Evolutionary conservation across 1,139 yeast genomes (phyloP).

Genomic region (Geotrichum klebahnii): DNA sequence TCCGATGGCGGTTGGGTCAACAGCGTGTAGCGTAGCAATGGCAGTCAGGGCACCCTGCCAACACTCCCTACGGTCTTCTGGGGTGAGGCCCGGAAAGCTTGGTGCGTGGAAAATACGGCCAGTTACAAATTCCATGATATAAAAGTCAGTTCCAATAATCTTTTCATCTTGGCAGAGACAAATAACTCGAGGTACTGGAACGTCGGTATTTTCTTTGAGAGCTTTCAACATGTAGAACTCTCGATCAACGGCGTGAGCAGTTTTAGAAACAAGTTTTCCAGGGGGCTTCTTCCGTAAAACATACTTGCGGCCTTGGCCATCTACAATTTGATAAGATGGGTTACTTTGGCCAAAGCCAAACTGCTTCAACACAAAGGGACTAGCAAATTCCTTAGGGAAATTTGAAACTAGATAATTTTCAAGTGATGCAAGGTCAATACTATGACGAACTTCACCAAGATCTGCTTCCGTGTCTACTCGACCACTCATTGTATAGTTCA

Average conservation of each 20-base stretch:
- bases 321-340: constrained; percentile 56
- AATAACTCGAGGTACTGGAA: constrained; percentile 62
- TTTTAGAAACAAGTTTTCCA: constrained; percentile 53
- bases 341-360: constrained; percentile 65
- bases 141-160: constrained; percentile 70
- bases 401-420: constrained; percentile 30
- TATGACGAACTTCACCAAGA: constrained; percentile 40
- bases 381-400: constrained; percentile 21
- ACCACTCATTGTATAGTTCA: neutral
- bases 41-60: constrained; percentile 56
- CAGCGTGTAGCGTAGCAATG: constrained; percentile 50
- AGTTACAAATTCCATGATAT: constrained; percentile 56
- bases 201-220: constrained; percentile 32
- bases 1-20: constrained; percentile 47
- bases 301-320: constrained; percentile 43
- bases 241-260: constrained; percentile 65
- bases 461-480: constrained; percentile 39
- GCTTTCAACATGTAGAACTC: constrained; percentile 56
- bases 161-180: constrained; percentile 60
- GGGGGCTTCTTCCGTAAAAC: constrained; percentile 62
- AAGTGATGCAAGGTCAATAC: constrained; percentile 41
- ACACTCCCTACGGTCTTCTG: constrained; percentile 31
- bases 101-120: constrained; percentile 62
- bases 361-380: constrained; percentile 42
- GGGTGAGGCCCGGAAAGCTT: constrained; percentile 42